phyloP scores from a whole-genome alignment of 768 basidiomycete genomes.

The Stropharia rugosoannulata region DNA sequence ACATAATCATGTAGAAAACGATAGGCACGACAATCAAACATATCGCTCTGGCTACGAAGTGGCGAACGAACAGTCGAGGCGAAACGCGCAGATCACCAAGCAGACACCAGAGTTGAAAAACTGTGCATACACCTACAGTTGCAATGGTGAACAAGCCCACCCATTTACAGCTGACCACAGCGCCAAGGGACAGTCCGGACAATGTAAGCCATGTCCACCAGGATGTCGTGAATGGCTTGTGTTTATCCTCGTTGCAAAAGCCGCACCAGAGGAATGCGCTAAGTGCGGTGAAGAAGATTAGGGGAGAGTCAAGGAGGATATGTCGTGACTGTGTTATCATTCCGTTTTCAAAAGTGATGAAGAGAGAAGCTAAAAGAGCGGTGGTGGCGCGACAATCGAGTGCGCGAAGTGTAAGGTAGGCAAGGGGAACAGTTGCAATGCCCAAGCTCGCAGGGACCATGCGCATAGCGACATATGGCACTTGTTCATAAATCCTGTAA shows the following conservation, averaged over 20 bases:
- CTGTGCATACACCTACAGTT: slow-evolving; percentile 82
- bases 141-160: slow-evolving; percentile 98
- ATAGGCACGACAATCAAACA: slow-evolving; percentile 87
- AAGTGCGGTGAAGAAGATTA: slow-evolving; percentile 96
- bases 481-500: slow-evolving; percentile 73
- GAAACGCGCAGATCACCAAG: slow-evolving; percentile 85
- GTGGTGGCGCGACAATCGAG: slow-evolving; percentile 92
- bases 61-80: slow-evolving; percentile 71
- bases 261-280: slow-evolving; percentile 84
- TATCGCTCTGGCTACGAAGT: slow-evolving; percentile 86
- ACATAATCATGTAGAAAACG: slow-evolving; percentile 95
- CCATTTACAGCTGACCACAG: slow-evolving; percentile 95
- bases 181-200: slow-evolving; percentile 88
- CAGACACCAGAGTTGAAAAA: slow-evolving; percentile 85
- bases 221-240: slow-evolving; percentile 73
- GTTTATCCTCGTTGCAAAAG: slow-evolving; percentile 89
- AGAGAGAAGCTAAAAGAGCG: slow-evolving; percentile 84
- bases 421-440: slow-evolving; percentile 82
- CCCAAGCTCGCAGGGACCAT: slow-evolving; percentile 91
- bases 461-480: slow-evolving; percentile 97
- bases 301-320: slow-evolving; percentile 97
- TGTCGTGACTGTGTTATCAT: slow-evolving; percentile 93
- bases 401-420: slow-evolving; percentile 91
- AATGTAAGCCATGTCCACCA: slow-evolving; percentile 96
- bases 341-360: slow-evolving; percentile 97